Evolutionary conservation across 768 basidiomycete genomes (phyloP).

Genomic region (Sarcodon aspratus): DNA sequence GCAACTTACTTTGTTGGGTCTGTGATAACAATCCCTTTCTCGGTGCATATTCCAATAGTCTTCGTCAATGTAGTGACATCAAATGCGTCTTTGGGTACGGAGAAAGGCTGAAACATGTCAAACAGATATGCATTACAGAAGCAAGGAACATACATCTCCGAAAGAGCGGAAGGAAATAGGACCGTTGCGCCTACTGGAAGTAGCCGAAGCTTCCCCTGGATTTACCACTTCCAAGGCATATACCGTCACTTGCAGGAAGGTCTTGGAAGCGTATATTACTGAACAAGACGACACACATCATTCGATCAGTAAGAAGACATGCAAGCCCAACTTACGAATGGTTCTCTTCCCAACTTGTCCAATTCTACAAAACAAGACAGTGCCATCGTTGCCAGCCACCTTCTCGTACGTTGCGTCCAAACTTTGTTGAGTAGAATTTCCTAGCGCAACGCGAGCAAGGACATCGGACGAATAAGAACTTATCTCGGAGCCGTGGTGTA

Average conservation of each 20-base stretch:
- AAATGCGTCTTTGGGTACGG: slow-evolving; percentile 61
- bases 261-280: slow-evolving; percentile 67
- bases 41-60: slow-evolving; percentile 55
- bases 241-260: slow-evolving; percentile 45
- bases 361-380: slow-evolving; percentile 51
- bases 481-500: slow-evolving; percentile 48
- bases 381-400: slow-evolving; percentile 39
- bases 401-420: slow-evolving; percentile 52
- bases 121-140: neutral
- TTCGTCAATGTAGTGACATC: slow-evolving; percentile 48
- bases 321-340: slow-evolving; percentile 33
- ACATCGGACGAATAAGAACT: slow-evolving; percentile 61
- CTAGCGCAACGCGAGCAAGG: slow-evolving; percentile 47
- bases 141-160: slow-evolving; percentile 42
- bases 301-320: neutral
- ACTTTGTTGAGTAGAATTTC: slow-evolving; percentile 29
- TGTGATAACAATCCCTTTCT: slow-evolving; percentile 51
- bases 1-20: slow-evolving; percentile 54
- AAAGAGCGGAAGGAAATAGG: slow-evolving; percentile 42
- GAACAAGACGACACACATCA: neutral
- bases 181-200: slow-evolving; percentile 9
- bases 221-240: slow-evolving; percentile 48
- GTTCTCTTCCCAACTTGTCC: slow-evolving; percentile 40
- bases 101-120: slow-evolving; percentile 37
- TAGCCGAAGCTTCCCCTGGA: slow-evolving; percentile 24